Conservation (phyloP, 2,329 filamentous ascomycete genomes). For the Fonsecaea monophora region DNA sequence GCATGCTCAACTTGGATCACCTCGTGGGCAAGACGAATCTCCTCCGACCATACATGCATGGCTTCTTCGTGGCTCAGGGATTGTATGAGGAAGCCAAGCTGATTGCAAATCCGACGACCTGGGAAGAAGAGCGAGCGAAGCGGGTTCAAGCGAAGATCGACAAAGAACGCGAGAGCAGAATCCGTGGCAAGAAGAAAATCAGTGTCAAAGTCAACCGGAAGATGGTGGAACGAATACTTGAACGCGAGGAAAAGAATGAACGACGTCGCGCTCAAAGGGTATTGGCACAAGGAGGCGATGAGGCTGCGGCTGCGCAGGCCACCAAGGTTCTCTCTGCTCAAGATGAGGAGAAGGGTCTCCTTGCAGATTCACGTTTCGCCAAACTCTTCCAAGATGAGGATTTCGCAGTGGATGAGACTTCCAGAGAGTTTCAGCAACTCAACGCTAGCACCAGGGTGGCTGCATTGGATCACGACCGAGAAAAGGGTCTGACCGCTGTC, state of each 20-base stretch:
- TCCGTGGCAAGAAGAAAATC: constrained; percentile 92
- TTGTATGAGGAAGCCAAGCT: constrained; percentile 93
- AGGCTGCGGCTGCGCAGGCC: constrained; percentile 46
- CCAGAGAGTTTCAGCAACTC: constrained; percentile 82
- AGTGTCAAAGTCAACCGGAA: constrained; percentile 82
- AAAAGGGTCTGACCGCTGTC: constrained; percentile 65
- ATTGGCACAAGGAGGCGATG: constrained; percentile 65
- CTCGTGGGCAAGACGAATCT: constrained; percentile 89
- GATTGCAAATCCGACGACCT: constrained; percentile 91
- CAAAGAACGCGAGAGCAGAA: constrained; percentile 93
- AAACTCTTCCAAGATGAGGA: constrained; percentile 91
- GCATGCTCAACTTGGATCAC: constrained; percentile 83
- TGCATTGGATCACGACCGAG: constrained; percentile 42
- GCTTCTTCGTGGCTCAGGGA: constrained; percentile 94
- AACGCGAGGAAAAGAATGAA: constrained; percentile 64
- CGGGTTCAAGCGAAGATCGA: constrained; percentile 93
- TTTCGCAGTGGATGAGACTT: constrained; percentile 88
- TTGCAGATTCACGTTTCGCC: constrained; percentile 85
- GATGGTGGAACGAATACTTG: constrained; percentile 67
- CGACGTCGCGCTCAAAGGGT: constrained; percentile 53
- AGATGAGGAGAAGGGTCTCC: constrained; percentile 63
- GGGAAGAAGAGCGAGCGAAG: constrained; percentile 90
- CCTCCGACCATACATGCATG: constrained; percentile 96
- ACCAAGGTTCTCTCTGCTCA: constrained; percentile 22
- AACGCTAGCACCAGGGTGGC: constrained; percentile 78